Evolutionary conservation across 164 flowering plant species (phyloP).

Genomic region (Hamamelis virginiana): DNA sequence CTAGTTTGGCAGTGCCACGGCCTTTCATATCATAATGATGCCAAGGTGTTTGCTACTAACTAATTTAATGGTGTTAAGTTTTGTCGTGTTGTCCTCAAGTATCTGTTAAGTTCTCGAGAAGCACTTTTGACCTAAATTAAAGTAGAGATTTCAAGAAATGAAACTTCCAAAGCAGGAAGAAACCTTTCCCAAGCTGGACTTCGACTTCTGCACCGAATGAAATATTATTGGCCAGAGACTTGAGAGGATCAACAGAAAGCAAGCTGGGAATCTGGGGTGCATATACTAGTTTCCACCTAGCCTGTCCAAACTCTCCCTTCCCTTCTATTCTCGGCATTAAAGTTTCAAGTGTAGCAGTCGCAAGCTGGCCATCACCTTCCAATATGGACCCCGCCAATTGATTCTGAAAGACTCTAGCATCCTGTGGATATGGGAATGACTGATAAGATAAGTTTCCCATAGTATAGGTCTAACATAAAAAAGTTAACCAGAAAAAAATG

Average conservation of each 20-base stretch:
- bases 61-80: no score
- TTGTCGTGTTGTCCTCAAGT: no score
- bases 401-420: conserved; percentile 91
- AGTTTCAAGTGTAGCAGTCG: conserved; percentile 89
- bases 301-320: conserved; percentile 96
- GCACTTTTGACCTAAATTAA: no score
- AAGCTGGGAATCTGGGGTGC: conserved; percentile 95
- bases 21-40: no score
- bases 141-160: not conserved
- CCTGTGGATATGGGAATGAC: conserved; percentile 42
- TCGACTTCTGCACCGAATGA: conserved; percentile 97
- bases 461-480: not conserved
- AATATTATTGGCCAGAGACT: conserved; percentile 81
- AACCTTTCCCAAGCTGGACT: conserved; percentile 94
- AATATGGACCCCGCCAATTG: conserved; percentile 90
- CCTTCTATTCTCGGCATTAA: conserved; percentile 98
- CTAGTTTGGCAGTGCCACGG: no score
- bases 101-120: no score
- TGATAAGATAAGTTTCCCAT: not conserved
- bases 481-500: no score
- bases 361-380: conserved; percentile 97
- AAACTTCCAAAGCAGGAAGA: not conserved
- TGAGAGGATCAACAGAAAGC: conserved; percentile 88
- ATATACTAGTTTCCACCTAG: conserved; percentile 95
- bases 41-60: no score